Percentiles rank a stretch among this genome's conserved stretches.
Conservation (phyloP, 1,284 basidiomycete species). For the Rhizoctonia solani region DNA sequence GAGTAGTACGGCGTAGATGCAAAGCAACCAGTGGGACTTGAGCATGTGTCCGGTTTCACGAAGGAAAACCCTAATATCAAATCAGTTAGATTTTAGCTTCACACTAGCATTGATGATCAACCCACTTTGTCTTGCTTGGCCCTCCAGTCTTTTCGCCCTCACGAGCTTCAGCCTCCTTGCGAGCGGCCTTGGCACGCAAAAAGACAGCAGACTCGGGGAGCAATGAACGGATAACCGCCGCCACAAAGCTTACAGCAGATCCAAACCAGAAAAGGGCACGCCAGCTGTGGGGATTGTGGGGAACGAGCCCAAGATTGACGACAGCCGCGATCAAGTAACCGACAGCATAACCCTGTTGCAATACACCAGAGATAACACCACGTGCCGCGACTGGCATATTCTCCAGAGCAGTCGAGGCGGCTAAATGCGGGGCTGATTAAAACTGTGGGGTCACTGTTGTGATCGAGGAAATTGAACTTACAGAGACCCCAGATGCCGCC, state of each 20-base stretch:
- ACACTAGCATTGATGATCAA: background rate
- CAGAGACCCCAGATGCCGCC: slow-evolving; percentile 54
- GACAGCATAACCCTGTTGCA: slow-evolving; percentile 81
- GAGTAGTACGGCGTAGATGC: slow-evolving; percentile 80
- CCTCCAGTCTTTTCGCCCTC: slow-evolving; percentile 43
- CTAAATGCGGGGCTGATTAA: slow-evolving; percentile 44
- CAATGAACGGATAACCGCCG: slow-evolving; percentile 69
- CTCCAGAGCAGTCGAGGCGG: slow-evolving; percentile 79
- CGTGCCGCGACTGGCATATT: slow-evolving; percentile 86
- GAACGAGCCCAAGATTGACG: slow-evolving; percentile 76
- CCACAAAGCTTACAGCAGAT: slow-evolving; percentile 72
- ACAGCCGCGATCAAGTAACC: slow-evolving; percentile 62
- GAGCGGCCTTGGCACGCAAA: slow-evolving; percentile 57
- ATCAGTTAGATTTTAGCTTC: background rate
- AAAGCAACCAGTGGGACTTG: slow-evolving; percentile 81
- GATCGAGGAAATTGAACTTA: slow-evolving; percentile 36
- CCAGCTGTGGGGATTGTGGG: slow-evolving; percentile 57
- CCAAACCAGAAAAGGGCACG: slow-evolving; percentile 68
- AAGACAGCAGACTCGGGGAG: slow-evolving; percentile 86
- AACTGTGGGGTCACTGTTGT: background rate
- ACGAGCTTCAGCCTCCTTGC: slow-evolving; percentile 50
- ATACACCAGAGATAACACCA: slow-evolving; percentile 82
- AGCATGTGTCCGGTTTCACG: slow-evolving; percentile 76
- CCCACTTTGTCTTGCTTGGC: slow-evolving; percentile 58
- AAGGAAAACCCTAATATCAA: slow-evolving; percentile 58